These are phyloP conservation scores for Stachybotrys chartarum DNA, from an alignment of 2,329 filamentous ascomycete species.

Conservation along the genomic window DNA sequence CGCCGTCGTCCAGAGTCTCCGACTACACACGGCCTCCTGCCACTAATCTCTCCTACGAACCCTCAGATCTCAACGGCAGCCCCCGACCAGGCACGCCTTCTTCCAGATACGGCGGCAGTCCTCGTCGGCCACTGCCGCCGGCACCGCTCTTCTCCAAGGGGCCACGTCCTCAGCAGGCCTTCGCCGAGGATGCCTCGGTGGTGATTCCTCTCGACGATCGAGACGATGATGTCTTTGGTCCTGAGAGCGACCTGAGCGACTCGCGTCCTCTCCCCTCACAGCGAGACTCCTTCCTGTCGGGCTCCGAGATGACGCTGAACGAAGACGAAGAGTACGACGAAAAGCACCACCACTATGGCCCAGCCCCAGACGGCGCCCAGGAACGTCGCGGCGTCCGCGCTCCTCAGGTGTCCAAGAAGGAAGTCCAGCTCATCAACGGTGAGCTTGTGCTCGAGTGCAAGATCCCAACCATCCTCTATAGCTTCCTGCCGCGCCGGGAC, in stretches of 20 bases:
- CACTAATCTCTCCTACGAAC: slow-evolving; percentile 70
- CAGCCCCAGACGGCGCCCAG: slow-evolving; percentile 80
- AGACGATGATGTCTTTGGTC: slow-evolving; percentile 70
- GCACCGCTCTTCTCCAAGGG: slow-evolving; percentile 68
- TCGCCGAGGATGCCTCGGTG: slow-evolving; percentile 62
- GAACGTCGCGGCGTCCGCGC: slow-evolving; percentile 78
- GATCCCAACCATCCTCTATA: slow-evolving; percentile 96
- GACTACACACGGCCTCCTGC: slow-evolving; percentile 69
- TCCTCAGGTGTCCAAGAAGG: slow-evolving; percentile 85
- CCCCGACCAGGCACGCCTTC: slow-evolving; percentile 87
- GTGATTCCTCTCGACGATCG: slow-evolving; percentile 59
- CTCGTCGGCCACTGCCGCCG: slow-evolving; percentile 78
- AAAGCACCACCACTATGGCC: slow-evolving; percentile 76
- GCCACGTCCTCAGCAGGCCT: slow-evolving; percentile 38
- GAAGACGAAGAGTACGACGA: slow-evolving; percentile 36
- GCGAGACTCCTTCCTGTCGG: slow-evolving; percentile 46
- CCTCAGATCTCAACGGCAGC: slow-evolving; percentile 79
- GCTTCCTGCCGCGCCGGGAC: slow-evolving; percentile 86
- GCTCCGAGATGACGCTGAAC: slow-evolving; percentile 48
- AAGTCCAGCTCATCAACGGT: slow-evolving; percentile 94
- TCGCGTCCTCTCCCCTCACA: slow-evolving; percentile 43
- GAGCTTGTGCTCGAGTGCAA: slow-evolving; percentile 98
- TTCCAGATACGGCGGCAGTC: slow-evolving; percentile 80
- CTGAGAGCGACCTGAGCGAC: slow-evolving; percentile 46
- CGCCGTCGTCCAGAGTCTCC: slow-evolving; percentile 39